These are phyloP conservation scores for Myriosclerotinia duriaeana DNA, from an alignment of 2,329 filamentous ascomycete species.

Conservation along the genomic window DNA sequence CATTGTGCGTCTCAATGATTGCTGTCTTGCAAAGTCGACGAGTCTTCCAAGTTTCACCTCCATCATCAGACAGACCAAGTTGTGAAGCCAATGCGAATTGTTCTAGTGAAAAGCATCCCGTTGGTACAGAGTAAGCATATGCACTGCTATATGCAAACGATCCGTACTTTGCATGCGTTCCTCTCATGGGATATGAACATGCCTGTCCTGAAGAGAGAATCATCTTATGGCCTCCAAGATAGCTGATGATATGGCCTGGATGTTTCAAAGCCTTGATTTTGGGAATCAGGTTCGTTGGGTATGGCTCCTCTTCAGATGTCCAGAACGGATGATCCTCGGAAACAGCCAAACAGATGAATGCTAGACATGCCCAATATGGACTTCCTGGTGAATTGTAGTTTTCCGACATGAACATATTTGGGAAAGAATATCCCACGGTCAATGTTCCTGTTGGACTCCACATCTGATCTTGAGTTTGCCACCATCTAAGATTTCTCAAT, in stretches of 20 bases:
- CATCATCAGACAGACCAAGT: slow-evolving; percentile 73
- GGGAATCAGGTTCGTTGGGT: slow-evolving; percentile 55
- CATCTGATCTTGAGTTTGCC: slow-evolving; percentile 72
- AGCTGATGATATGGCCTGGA: slow-evolving; percentile 71
- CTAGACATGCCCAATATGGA: slow-evolving; percentile 74
- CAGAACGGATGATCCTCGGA: slow-evolving; percentile 72
- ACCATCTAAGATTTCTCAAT: slow-evolving; percentile 73
- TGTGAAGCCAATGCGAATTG: slow-evolving; percentile 75
- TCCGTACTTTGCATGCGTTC: slow-evolving; percentile 79
- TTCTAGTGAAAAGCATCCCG: slow-evolving; percentile 72
- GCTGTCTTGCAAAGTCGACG: slow-evolving; percentile 66
- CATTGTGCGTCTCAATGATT: slow-evolving; percentile 56
- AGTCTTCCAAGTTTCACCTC: slow-evolving; percentile 76
- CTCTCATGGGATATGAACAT: slow-evolving; percentile 81
- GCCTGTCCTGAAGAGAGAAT: slow-evolving; percentile 74
- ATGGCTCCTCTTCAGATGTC: slow-evolving; percentile 64
- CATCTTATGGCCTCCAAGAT: slow-evolving; percentile 72
- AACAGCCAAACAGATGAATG: slow-evolving; percentile 72
- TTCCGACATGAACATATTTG: slow-evolving; percentile 77
- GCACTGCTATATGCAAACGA: slow-evolving; percentile 75
- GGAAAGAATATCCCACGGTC: slow-evolving; percentile 73
- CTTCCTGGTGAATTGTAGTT: slow-evolving; percentile 80
- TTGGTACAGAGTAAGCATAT: slow-evolving; percentile 75
- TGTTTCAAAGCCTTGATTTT: slow-evolving; percentile 61
- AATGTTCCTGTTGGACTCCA: slow-evolving; percentile 74